Evolutionary conservation across 2,329 filamentous ascomycete genomes (phyloP).

Genomic region (Colletotrichum endophyticum): DNA sequence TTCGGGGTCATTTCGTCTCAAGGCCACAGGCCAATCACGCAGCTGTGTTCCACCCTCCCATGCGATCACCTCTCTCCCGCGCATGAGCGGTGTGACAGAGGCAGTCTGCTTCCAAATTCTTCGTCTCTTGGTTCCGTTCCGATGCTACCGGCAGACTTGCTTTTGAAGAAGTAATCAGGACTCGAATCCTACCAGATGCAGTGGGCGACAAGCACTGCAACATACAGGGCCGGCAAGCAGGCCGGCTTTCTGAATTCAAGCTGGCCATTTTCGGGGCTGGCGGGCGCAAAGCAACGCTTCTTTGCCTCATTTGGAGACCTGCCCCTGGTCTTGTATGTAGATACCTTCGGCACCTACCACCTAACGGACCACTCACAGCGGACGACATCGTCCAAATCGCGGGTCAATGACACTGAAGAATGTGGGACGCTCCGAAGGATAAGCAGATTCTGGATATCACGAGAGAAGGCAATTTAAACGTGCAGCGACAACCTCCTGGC

Average conservation of each 20-base stretch:
- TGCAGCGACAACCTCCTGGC: neutral
- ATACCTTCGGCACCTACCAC: neutral
- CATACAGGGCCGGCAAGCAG: neutral
- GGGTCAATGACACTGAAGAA: neutral
- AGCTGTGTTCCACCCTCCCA: neutral
- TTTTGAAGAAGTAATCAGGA: neutral
- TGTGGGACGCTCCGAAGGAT: neutral
- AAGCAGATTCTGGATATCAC: neutral
- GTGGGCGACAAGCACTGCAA: neutral
- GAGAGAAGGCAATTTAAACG: slow-evolving; percentile 8
- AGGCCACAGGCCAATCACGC: neutral
- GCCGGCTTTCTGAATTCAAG: neutral
- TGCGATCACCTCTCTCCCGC: neutral
- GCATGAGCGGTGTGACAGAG: neutral
- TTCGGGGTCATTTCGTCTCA: neutral
- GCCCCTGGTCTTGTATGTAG: neutral
- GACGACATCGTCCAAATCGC: neutral
- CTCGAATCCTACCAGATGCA: neutral
- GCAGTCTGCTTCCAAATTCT: neutral
- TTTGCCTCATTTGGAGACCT: neutral
- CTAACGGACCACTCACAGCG: neutral
- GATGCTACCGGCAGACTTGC: neutral
- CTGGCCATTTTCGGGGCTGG: neutral
- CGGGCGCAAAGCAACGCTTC: neutral
- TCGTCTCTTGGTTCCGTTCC: neutral